Percentiles rank a stretch among this genome's conserved stretches.
These are phyloP conservation scores for Phylloporus sp. DNA, from an alignment of 768 basidiomycete genomes.

Conservation along the genomic window DNA sequence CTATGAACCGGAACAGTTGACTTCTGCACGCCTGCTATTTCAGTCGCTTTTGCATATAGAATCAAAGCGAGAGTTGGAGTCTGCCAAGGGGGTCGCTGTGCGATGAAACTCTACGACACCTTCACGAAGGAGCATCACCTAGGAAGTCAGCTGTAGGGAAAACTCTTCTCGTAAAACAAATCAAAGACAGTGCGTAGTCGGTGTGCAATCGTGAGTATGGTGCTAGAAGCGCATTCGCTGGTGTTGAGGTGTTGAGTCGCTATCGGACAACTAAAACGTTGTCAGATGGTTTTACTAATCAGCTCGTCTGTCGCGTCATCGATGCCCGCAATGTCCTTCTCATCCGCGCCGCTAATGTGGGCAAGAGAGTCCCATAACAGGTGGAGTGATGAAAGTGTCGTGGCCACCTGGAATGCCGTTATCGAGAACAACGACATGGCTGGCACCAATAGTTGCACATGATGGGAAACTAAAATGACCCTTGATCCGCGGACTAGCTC, in stretches of 20 bases:
- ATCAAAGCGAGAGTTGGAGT: conserved; percentile 61
- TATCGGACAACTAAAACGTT: conserved; percentile 37
- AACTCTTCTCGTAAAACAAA: conserved; percentile 29
- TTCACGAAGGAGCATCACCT: conserved; percentile 78
- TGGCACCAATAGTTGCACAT: conserved; percentile 83
- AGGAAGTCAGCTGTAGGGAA: conserved; percentile 7
- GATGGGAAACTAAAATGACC: conserved; percentile 88
- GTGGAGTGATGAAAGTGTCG: conserved; percentile 63
- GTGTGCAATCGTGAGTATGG: conserved; percentile 82
- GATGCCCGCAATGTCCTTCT: conserved; percentile 64
- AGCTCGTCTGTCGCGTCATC: conserved; percentile 89
- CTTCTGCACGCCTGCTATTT: conserved; percentile 40
- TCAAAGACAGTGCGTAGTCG: conserved; percentile 77
- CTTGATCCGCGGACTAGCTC: conserved; percentile 77
- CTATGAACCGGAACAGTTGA: background rate
- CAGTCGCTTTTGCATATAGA: conserved; percentile 64
- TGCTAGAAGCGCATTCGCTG: conserved; percentile 77
- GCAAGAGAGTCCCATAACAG: conserved; percentile 62
- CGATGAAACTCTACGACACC: conserved; percentile 80
- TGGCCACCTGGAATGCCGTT: conserved; percentile 61
- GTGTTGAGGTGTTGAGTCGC: background rate
- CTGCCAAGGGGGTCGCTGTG: conserved; percentile 51
- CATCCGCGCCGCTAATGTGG: conserved; percentile 35
- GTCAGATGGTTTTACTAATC: conserved; percentile 75
- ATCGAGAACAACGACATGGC: conserved; percentile 79